Evolutionary conservation across 2,329 filamentous ascomycete species (phyloP).

Genomic region (Sclerotinia nivalis): DNA sequence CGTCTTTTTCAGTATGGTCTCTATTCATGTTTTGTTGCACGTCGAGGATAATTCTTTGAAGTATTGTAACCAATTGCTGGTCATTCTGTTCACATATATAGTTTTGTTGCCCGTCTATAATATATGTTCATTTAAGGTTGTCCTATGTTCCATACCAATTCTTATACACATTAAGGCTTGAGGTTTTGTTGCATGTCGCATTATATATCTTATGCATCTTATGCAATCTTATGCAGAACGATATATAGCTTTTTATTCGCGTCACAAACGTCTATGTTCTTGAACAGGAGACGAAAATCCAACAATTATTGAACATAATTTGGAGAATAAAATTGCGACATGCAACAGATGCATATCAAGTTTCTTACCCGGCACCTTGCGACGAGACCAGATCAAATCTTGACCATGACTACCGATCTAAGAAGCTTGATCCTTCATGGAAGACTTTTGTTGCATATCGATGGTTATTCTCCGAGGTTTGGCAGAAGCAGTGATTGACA

Average conservation of each 20-base stretch:
- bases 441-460: background rate
- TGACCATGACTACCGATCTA: background rate
- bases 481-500: background rate
- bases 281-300: background rate
- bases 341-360: background rate
- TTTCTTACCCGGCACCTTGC: background rate
- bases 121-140: background rate
- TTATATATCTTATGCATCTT: background rate
- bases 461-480: background rate
- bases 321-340: background rate
- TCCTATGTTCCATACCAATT: background rate
- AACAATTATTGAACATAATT: background rate
- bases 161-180: rapidly evolving
- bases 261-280: background rate
- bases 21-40: background rate
- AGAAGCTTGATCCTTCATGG: background rate
- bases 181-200: background rate
- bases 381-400: background rate
- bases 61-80: background rate
- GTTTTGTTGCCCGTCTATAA: background rate
- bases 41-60: background rate
- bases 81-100: background rate
- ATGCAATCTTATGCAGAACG: background rate
- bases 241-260: background rate
- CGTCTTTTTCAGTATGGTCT: background rate